Percentiles rank a stretch among this genome's conserved stretches.
Evolutionary conservation across 2,329 filamentous ascomycete species (phyloP).

Genomic region (Coniosporium tulheliwenetii): DNA sequence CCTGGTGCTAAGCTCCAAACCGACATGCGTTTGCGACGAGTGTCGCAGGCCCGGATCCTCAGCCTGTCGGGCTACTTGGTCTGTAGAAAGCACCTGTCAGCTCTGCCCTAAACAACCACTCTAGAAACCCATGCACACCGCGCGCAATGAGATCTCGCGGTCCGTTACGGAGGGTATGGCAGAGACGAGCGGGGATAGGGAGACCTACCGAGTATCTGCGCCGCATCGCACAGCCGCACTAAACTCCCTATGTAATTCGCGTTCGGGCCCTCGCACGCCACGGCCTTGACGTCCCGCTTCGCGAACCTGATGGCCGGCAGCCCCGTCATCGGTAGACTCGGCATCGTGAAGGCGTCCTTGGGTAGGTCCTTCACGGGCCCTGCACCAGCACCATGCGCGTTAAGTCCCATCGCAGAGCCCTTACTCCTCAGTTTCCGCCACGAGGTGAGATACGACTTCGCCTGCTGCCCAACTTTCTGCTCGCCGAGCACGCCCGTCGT

Average conservation of each 20-base stretch:
- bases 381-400: background rate
- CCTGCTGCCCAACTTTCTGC: conserved; percentile 11
- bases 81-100: conserved; percentile 26
- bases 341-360: conserved; percentile 43
- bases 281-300: conserved; percentile 53
- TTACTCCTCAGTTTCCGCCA: conserved; percentile 87
- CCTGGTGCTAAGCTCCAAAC: conserved; percentile 79
- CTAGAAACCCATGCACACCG: background rate
- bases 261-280: conserved; percentile 69
- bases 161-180: background rate
- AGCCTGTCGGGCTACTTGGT: conserved; percentile 91
- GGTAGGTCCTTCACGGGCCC: conserved; percentile 26
- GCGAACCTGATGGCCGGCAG: conserved; percentile 59
- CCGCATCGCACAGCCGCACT: conserved; percentile 82
- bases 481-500: conserved; percentile 13
- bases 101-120: too few species aligned
- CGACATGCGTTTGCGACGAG: conserved; percentile 86
- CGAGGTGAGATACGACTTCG: conserved; percentile 63
- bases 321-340: conserved; percentile 46
- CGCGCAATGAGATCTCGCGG: background rate
- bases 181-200: background rate
- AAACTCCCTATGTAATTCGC: conserved; percentile 82
- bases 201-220: conserved; percentile 71
- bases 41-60: conserved; percentile 87
- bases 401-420: conserved; percentile 47